Percentiles rank a stretch among this genome's conserved stretches.
Conservation (phyloP, 2,329 filamentous ascomycete genomes). For the Herpomyces periplanetae region DNA sequence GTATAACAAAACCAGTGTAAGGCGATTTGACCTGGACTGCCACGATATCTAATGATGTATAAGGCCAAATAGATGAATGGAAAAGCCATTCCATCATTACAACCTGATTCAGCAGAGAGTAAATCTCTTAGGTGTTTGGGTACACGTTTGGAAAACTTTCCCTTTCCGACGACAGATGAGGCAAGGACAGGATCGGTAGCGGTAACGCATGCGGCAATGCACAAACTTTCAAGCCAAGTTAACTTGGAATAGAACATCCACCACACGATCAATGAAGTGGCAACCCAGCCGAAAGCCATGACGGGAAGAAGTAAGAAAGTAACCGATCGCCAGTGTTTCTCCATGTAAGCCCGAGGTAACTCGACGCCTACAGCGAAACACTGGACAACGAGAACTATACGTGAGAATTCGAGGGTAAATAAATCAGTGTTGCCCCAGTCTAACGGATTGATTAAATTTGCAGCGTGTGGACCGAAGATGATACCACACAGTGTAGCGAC, state of each 20-base stretch:
- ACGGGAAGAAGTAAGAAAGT: slow-evolving; percentile 55
- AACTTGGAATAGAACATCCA: slow-evolving; percentile 35
- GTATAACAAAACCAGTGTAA: slow-evolving; percentile 65
- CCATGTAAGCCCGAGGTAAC: slow-evolving; percentile 80
- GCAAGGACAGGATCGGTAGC: slow-evolving; percentile 87
- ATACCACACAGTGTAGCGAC: slow-evolving; percentile 59
- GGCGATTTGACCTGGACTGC: slow-evolving; percentile 23
- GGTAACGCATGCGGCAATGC: slow-evolving; percentile 64
- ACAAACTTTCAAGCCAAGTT: slow-evolving; percentile 59
- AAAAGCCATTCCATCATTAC: slow-evolving; percentile 98
- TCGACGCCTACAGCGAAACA: slow-evolving; percentile 74
- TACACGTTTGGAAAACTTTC: slow-evolving; percentile 87
- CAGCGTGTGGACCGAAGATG: slow-evolving; percentile 53
- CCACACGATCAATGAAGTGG: slow-evolving; percentile 79
- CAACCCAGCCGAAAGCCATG: slow-evolving; percentile 83
- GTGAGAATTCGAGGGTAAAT: slow-evolving; percentile 55
- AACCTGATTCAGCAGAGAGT: slow-evolving; percentile 78
- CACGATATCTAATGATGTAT: slow-evolving; percentile 50
- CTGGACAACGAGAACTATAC: slow-evolving; percentile 60
- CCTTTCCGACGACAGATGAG: slow-evolving; percentile 89
- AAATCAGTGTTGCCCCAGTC: slow-evolving; percentile 52
- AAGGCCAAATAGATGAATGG: slow-evolving; percentile 77
- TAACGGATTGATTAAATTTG: slow-evolving; percentile 32
- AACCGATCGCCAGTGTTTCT: slow-evolving; percentile 81
- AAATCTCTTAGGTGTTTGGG: slow-evolving; percentile 88